Evolutionary conservation across 495 filamentous ascomycete species (phyloP).

Genomic region (Tuber umbilicatum): DNA sequence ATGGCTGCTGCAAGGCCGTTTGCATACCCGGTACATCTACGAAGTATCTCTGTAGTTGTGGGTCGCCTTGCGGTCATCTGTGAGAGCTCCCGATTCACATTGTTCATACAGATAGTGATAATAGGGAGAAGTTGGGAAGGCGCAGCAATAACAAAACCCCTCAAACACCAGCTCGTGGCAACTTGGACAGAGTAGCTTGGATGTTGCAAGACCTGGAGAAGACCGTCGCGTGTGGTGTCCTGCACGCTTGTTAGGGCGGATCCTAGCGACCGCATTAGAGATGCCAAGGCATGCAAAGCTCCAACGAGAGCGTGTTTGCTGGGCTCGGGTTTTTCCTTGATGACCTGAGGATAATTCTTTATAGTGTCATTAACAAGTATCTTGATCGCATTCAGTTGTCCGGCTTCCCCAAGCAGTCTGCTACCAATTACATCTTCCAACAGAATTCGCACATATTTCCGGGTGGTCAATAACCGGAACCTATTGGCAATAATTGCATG

Average conservation of each 20-base stretch:
- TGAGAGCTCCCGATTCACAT: constrained; percentile 74
- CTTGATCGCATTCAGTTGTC: constrained; percentile 72
- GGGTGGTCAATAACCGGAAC: constrained; percentile 76
- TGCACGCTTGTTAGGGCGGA: constrained; percentile 70
- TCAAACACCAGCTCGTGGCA: constrained; percentile 74
- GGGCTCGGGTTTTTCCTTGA: constrained; percentile 87
- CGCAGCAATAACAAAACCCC: constrained; percentile 78
- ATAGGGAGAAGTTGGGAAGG: constrained; percentile 87
- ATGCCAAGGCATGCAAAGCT: constrained; percentile 70
- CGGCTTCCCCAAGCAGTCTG: constrained; percentile 77
- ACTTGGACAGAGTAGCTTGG: constrained; percentile 95
- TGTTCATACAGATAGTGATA: constrained; percentile 94
- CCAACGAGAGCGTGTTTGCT: constrained; percentile 77
- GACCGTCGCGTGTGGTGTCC: constrained; percentile 74
- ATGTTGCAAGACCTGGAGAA: constrained; percentile 87
- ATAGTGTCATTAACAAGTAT: constrained; percentile 78
- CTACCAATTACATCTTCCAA: constrained; percentile 77
- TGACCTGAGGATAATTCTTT: constrained; percentile 87
- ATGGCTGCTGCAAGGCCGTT: constrained; percentile 89
- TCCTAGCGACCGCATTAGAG: constrained; percentile 71
- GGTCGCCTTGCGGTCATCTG: constrained; percentile 63
- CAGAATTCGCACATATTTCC: constrained; percentile 76
- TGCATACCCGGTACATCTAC: constrained; percentile 83
- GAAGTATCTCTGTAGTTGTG: constrained; percentile 56
- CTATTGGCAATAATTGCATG: constrained; percentile 72